These are phyloP conservation scores for Toxoplasma gondii DNA, from an alignment of 169 alveolate genomes.

Conservation along the genomic window DNA sequence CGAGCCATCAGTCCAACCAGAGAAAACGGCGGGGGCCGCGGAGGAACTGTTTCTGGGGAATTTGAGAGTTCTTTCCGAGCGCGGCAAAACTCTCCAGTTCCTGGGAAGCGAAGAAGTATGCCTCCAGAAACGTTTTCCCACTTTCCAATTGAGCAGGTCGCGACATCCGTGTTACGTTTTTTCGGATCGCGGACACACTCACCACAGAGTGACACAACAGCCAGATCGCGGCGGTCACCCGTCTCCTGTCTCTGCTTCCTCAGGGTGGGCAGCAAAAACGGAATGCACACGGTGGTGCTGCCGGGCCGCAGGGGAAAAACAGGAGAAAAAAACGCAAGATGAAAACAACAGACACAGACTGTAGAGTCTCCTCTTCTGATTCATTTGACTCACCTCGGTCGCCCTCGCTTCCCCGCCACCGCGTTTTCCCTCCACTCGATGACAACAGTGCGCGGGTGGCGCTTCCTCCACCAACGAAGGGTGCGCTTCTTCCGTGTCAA, in stretches of 20 bases:
- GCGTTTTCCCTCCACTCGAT: neutral
- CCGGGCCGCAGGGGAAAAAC: neutral
- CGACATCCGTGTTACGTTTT: too few relatives aligned
- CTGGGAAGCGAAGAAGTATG: too few relatives aligned
- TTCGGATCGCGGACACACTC: too few relatives aligned
- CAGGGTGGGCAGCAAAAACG: neutral
- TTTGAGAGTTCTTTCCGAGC: too few relatives aligned
- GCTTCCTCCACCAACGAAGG: neutral
- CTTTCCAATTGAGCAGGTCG: too few relatives aligned
- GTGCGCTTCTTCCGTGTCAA: neutral
- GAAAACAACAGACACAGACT: neutral
- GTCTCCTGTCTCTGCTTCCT: neutral
- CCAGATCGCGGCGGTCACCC: conserved; percentile 5
- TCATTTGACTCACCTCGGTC: neutral
- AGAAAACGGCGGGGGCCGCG: too few relatives aligned
- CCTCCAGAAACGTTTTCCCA: too few relatives aligned
- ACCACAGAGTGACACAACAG: neutral
- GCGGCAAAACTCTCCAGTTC: too few relatives aligned
- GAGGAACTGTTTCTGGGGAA: too few relatives aligned
- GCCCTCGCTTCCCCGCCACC: neutral
- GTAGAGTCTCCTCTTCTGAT: neutral
- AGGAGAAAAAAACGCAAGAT: neutral
- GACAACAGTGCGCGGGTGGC: neutral
- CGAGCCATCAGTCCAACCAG: too few relatives aligned
- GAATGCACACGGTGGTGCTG: neutral